Evolutionary conservation across 176 grass and related monocot genomes (phyloP).

Genomic region (Musa troglodytarum): DNA sequence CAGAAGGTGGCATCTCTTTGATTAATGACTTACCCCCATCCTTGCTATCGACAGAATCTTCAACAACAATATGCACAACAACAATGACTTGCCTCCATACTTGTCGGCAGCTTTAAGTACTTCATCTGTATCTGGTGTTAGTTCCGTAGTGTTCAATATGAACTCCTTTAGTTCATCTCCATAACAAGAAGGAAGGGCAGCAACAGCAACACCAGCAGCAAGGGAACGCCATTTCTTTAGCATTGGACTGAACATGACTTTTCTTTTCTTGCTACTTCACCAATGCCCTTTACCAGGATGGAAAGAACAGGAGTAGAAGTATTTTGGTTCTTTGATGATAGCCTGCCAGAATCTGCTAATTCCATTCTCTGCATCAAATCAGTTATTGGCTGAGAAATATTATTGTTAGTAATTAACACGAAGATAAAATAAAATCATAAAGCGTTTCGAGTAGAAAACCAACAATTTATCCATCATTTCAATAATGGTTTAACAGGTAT

Average conservation of each 20-base stretch:
- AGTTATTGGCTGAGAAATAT: slow-evolving; percentile 18
- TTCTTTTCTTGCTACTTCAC: slow-evolving; percentile 75
- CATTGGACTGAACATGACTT: slow-evolving; percentile 83
- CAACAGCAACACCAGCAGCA: slow-evolving; percentile 91
- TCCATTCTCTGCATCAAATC: slow-evolving; percentile 79
- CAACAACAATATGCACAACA: slow-evolving; percentile 83
- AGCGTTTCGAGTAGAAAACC: neutral
- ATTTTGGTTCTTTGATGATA: slow-evolving; percentile 45
- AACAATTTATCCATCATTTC: neutral
- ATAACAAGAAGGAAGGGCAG: slow-evolving; percentile 91
- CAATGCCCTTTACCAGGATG: slow-evolving; percentile 90
- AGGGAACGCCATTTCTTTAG: slow-evolving; percentile 89
- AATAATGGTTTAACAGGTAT: neutral
- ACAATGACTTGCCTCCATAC: slow-evolving; percentile 54
- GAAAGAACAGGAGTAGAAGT: slow-evolving; percentile 57
- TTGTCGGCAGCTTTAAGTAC: slow-evolving; percentile 93
- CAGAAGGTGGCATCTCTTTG: slow-evolving; percentile 94
- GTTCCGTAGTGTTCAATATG: slow-evolving; percentile 56
- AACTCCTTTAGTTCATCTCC: slow-evolving; percentile 96
- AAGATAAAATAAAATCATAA: neutral
- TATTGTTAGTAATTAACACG: neutral
- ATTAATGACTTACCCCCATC: slow-evolving; percentile 96
- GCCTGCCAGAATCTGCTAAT: slow-evolving; percentile 82
- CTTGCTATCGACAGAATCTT: slow-evolving; percentile 97
- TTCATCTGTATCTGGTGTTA: slow-evolving; percentile 81